Conservation (phyloP, 2,329 filamentous ascomycete genomes). For the Verticillium albo-atrum region DNA sequence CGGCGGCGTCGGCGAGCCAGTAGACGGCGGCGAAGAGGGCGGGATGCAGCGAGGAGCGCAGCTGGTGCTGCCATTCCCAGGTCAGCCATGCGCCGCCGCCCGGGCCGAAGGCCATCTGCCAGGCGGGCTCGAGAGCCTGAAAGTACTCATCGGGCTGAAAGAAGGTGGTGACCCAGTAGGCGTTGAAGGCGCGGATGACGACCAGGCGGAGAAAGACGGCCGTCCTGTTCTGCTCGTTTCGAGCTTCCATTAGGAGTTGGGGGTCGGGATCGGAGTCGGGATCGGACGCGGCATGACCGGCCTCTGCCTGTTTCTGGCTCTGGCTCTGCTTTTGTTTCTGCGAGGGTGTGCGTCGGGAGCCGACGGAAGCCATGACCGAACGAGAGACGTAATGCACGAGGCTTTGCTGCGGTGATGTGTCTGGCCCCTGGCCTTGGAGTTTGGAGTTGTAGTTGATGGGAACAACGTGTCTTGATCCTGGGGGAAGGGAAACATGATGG, state of each 20-base stretch:
- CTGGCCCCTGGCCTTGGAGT: neutral
- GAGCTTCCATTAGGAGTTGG: conserved; percentile 15
- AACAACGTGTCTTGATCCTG: neutral
- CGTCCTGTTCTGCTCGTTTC: conserved; percentile 16
- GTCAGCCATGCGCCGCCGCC: conserved; percentile 85
- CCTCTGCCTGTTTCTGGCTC: neutral
- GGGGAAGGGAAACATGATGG: neutral
- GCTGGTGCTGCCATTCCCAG: conserved; percentile 91
- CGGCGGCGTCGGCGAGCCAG: conserved; percentile 52
- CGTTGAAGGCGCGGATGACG: conserved; percentile 73
- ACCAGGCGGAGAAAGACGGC: conserved; percentile 39
- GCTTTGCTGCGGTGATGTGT: no score
- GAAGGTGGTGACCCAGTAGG: conserved; percentile 76
- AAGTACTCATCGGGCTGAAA: conserved; percentile 99
- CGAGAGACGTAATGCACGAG: neutral
- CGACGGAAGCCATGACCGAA: conserved; percentile 13
- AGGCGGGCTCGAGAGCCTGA: conserved; percentile 91
- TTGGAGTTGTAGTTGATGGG: neutral
- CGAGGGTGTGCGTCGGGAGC: conserved; percentile 4
- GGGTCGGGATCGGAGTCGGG: conserved; percentile 4
- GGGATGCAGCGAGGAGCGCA: conserved; percentile 91
- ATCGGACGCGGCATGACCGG: neutral
- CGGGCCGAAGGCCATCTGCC: conserved; percentile 77
- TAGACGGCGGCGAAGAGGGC: conserved; percentile 77
- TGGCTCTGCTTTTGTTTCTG: neutral